Percentiles rank a stretch among this genome's conserved stretches.
Conservation (phyloP, 2,329 filamentous ascomycete species). For the Ascochyta rabiei region DNA sequence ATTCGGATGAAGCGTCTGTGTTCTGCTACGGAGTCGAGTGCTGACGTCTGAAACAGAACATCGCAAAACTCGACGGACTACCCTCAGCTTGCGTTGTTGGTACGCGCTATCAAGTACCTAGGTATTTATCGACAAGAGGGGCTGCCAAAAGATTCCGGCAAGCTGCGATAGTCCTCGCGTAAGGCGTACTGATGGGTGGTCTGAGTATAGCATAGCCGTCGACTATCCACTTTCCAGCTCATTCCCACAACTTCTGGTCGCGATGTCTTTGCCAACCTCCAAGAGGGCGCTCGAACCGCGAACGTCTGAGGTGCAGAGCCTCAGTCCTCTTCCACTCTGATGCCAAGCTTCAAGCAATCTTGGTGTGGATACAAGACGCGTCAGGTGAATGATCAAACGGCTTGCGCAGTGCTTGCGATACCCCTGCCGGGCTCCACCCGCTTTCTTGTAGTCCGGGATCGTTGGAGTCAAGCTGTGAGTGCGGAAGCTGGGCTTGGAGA, state of each 20-base stretch:
- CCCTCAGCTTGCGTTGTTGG: conserved; percentile 55
- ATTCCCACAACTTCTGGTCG: conserved; percentile 33
- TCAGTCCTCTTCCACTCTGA: conserved; percentile 20
- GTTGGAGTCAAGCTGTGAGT: neutral
- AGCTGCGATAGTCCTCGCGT: conserved; percentile 43
- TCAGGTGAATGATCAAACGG: neutral
- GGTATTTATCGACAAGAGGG: conserved; percentile 69
- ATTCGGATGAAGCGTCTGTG: conserved; percentile 54
- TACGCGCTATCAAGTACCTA: conserved; percentile 68
- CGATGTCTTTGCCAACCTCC: conserved; percentile 27
- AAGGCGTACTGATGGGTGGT: conserved; percentile 41
- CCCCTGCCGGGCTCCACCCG: neutral
- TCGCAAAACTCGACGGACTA: conserved; percentile 48
- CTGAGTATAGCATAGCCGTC: conserved; percentile 41
- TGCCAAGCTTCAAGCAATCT: conserved; percentile 13
- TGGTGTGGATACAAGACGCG: conserved; percentile 1
- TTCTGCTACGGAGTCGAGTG: conserved; percentile 75
- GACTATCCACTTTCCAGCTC: conserved; percentile 38
- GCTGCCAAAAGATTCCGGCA: conserved; percentile 57
- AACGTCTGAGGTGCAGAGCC: conserved; percentile 10
- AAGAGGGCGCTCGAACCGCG: conserved; percentile 4
- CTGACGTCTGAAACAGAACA: conserved; percentile 68
- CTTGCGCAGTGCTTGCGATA: conserved; percentile 2
- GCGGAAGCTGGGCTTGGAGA: neutral
- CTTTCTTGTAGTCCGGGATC: conserved; percentile 3